Conservation (phyloP, 202 grass and related monocot genomes). For the Panicum virgatum region DNA sequence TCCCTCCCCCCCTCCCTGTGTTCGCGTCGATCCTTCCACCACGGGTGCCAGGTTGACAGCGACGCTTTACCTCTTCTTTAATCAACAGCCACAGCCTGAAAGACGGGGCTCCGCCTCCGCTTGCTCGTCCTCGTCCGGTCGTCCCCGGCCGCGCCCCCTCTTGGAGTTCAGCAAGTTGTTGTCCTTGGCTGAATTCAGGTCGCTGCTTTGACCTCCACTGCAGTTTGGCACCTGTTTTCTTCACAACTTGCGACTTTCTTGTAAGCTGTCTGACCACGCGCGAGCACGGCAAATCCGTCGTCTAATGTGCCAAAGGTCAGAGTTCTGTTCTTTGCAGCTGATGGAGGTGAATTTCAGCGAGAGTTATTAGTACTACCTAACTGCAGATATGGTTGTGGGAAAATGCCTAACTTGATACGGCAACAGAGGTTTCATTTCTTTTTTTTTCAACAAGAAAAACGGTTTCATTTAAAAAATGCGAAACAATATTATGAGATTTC, state of each 20-base stretch:
- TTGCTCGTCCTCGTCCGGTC: no score
- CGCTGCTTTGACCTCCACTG: constrained; percentile 17
- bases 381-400: constrained; percentile 2
- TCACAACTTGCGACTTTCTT: background rate
- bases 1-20: background rate
- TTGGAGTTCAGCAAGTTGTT: background rate
- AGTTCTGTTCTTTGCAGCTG: background rate
- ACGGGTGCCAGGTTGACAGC: constrained; percentile 8
- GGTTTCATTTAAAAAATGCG: background rate
- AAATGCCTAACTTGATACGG: background rate
- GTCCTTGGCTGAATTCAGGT: constrained; percentile 28
- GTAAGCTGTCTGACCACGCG: background rate
- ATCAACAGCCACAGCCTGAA: constrained; percentile 8
- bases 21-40: background rate
- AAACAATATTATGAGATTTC: no score
- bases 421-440: background rate
- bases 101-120: no score
- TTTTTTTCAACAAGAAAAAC: no score
- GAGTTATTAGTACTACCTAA: constrained; percentile 4
- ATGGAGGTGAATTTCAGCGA: background rate
- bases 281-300: background rate
- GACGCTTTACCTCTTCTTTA: constrained; percentile 26
- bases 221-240: background rate
- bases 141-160: no score
- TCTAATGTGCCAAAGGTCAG: background rate